phyloP scores from a whole-genome alignment of 805 yeast species.

The Pichia manshurica region DNA sequence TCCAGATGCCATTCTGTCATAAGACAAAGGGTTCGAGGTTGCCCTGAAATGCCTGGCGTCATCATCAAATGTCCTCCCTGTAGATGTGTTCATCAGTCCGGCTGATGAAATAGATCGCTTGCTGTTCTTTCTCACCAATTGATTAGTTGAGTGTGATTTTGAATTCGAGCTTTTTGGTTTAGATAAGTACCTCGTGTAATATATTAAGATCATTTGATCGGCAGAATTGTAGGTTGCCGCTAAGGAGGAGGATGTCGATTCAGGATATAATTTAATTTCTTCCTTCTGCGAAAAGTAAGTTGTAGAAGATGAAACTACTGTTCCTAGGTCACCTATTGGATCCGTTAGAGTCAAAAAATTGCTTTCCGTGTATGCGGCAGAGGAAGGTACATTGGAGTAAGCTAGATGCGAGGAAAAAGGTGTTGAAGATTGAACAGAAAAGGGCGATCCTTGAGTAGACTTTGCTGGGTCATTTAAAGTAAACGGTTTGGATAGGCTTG shows the following conservation, averaged over 20 bases:
- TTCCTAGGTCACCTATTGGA: conserved; percentile 69
- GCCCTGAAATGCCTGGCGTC: conserved; percentile 31
- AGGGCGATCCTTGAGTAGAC: conserved; percentile 2
- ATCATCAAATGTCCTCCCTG: conserved; percentile 38
- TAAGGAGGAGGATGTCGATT: conserved; percentile 34
- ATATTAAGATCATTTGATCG: conserved; percentile 43
- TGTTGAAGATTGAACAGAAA: neutral
- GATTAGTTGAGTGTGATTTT: conserved; percentile 13
- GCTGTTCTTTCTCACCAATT: conserved; percentile 22
- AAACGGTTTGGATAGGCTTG: neutral
- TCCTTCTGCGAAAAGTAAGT: conserved; percentile 57
- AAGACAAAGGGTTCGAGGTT: conserved; percentile 36
- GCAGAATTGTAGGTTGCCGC: conserved; percentile 51
- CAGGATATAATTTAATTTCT: conserved; percentile 51
- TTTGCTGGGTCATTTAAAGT: neutral
- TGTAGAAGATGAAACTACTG: conserved; percentile 64
- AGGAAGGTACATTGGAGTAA: conserved; percentile 2
- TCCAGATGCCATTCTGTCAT: conserved; percentile 42
- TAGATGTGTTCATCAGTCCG: conserved; percentile 28
- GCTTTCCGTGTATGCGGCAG: conserved; percentile 17
- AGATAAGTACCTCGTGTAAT: conserved; percentile 47
- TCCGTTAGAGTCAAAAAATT: conserved; percentile 64
- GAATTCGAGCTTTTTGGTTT: conserved; percentile 17
- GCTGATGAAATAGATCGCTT: conserved; percentile 25
- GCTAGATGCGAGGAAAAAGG: neutral